Conservation (phyloP, 2,329 filamentous ascomycete genomes). For the Fusarium sarcochroum region DNA sequence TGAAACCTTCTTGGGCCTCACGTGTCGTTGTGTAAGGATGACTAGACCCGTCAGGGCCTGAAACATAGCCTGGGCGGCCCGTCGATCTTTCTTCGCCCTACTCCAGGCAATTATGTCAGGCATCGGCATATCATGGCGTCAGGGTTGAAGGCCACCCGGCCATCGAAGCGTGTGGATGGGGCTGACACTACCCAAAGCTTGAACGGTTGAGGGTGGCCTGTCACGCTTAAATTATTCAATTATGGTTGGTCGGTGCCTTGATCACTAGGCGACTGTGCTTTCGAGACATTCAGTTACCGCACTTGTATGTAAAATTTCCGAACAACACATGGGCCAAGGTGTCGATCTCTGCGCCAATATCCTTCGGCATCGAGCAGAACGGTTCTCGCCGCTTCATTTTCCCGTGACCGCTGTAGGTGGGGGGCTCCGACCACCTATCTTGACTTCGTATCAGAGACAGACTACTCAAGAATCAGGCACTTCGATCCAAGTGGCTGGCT, state of each 20-base stretch:
- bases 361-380: conserved; percentile 17
- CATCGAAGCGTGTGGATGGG: conserved; percentile 37
- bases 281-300: conserved; percentile 11
- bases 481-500: conserved; percentile 39
- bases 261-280: conserved; percentile 37
- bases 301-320: conserved; percentile 26
- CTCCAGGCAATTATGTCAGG: conserved; percentile 31
- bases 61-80: conserved; percentile 43
- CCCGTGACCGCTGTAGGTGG: conserved; percentile 10
- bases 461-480: conserved; percentile 37
- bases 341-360: conserved; percentile 30
- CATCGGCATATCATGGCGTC: conserved; percentile 35
- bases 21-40: conserved; percentile 47
- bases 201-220: conserved; percentile 36
- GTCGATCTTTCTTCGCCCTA: conserved; percentile 41
- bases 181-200: conserved; percentile 43
- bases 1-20: conserved; percentile 49
- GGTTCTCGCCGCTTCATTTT: conserved; percentile 18
- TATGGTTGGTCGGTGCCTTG: conserved; percentile 42
- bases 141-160: conserved; percentile 40
- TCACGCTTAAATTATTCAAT: conserved; percentile 18
- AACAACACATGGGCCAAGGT: conserved; percentile 18
- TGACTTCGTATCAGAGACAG: conserved; percentile 41
- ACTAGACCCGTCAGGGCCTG: conserved; percentile 37
- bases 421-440: conserved; percentile 21